phyloP scores from a whole-genome alignment of 352 stramenopile genomes.

The Phytophthora tubulina region DNA sequence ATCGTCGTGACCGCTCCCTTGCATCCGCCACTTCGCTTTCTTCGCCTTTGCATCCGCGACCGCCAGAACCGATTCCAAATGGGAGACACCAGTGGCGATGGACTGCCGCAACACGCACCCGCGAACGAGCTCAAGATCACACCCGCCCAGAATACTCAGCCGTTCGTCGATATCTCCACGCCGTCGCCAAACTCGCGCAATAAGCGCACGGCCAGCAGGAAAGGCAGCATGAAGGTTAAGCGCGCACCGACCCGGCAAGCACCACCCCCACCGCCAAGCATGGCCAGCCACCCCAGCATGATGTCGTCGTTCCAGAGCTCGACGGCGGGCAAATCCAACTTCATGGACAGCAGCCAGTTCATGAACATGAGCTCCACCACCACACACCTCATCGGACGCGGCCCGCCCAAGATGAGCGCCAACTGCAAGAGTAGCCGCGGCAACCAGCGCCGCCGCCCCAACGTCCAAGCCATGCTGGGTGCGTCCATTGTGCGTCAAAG shows the following conservation, averaged over 20 bases:
- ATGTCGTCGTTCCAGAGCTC: slow-evolving; percentile 41
- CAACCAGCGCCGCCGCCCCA: slow-evolving; percentile 53
- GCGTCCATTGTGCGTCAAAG: slow-evolving; percentile 71
- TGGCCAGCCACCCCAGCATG: slow-evolving; percentile 3
- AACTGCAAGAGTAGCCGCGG: slow-evolving; percentile 45
- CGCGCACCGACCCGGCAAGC: slow-evolving; percentile 6
- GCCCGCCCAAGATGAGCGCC: slow-evolving; percentile 28
- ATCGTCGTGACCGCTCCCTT: slow-evolving; percentile 30
- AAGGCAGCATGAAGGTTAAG: slow-evolving; percentile 37
- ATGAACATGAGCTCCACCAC: slow-evolving; percentile 48
- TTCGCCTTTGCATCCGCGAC: slow-evolving; percentile 31
- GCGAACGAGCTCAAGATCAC: slow-evolving; percentile 59
- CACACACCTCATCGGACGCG: slow-evolving; percentile 43
- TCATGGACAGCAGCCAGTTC: slow-evolving; percentile 73
- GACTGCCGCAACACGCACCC: slow-evolving; percentile 14
- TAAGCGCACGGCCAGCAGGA: slow-evolving; percentile 13
- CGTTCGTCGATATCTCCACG: slow-evolving; percentile 78
- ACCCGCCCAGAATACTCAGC: slow-evolving; percentile 52
- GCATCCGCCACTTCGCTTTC: slow-evolving; percentile 29
- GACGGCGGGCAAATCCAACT: slow-evolving; percentile 47
- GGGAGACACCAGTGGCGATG: slow-evolving; percentile 16
- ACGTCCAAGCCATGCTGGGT: slow-evolving; percentile 76
- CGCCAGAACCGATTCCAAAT: slow-evolving; percentile 48
- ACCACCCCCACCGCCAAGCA: slow-evolving; percentile 12
- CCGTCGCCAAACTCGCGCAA: slow-evolving; percentile 48